Percentiles rank a stretch among this genome's conserved stretches.
Evolutionary conservation across 306 rosid genomes (phyloP).

Genomic region (Abrus precatorius): DNA sequence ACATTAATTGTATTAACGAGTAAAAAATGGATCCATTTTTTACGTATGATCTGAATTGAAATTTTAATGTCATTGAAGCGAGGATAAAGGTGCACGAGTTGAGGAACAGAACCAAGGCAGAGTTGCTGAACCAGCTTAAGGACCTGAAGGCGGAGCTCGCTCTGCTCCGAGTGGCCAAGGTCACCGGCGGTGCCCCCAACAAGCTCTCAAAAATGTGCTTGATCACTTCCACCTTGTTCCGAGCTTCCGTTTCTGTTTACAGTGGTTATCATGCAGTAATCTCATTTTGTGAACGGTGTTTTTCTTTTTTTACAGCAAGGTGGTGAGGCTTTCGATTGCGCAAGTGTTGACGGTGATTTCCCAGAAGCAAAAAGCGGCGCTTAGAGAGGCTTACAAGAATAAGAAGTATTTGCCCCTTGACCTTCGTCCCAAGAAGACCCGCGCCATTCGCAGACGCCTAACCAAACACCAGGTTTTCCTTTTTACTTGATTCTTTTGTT

Average conservation of each 20-base stretch:
- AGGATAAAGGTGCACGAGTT: slow-evolving; percentile 94
- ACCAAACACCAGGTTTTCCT: slow-evolving; percentile 85
- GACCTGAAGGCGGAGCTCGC: slow-evolving; percentile 94
- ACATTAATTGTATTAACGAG: not conserved
- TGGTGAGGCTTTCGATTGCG: slow-evolving; percentile 87
- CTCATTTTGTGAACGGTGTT: not conserved
- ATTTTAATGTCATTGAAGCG: slow-evolving; percentile 55
- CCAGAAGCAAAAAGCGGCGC: slow-evolving; percentile 88
- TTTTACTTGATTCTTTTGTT: not conserved
- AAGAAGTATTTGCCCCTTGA: slow-evolving; percentile 89
- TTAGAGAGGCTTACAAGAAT: slow-evolving; percentile 83
- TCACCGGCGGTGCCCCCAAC: slow-evolving; percentile 97
- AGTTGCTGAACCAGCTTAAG: slow-evolving; percentile 77
- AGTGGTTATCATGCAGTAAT: not conserved
- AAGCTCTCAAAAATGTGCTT: slow-evolving; percentile 89
- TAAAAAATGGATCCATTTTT: not conserved
- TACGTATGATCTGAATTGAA: not conserved
- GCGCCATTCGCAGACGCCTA: slow-evolving; percentile 93
- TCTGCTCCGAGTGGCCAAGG: slow-evolving; percentile 91
- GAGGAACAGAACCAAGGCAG: slow-evolving; percentile 77
- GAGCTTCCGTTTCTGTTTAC: not conserved
- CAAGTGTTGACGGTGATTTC: slow-evolving; percentile 93
- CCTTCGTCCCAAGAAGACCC: slow-evolving; percentile 93
- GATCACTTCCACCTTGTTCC: not conserved
- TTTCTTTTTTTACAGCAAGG: slow-evolving; percentile 63